Evolutionary conservation across 495 filamentous ascomycete genomes (phyloP).

Genomic region (Tuber umbilicatum): DNA sequence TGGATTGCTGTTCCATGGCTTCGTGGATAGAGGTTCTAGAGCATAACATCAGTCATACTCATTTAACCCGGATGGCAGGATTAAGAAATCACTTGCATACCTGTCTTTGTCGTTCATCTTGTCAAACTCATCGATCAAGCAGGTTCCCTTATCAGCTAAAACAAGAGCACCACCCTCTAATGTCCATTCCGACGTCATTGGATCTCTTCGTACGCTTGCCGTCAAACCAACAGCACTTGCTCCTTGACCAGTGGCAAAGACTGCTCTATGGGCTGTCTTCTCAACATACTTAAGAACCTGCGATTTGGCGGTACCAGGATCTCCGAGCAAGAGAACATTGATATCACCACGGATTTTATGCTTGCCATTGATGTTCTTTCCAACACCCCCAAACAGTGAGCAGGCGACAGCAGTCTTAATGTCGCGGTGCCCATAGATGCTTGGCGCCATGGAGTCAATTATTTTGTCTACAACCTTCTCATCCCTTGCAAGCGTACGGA

Average conservation of each 20-base stretch:
- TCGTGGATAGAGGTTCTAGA: slow-evolving; percentile 89
- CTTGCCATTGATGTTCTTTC: slow-evolving; percentile 79
- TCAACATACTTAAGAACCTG: slow-evolving; percentile 91
- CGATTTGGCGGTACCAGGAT: slow-evolving; percentile 93
- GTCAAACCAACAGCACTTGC: slow-evolving; percentile 98
- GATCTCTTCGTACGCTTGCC: slow-evolving; percentile 90
- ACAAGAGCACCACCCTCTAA: slow-evolving; percentile 95
- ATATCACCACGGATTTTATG: slow-evolving; percentile 94
- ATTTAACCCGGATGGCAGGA: neutral
- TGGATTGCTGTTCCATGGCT: slow-evolving; percentile 99
- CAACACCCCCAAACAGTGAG: slow-evolving; percentile 90
- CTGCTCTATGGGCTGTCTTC: slow-evolving; percentile 92
- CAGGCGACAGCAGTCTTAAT: slow-evolving; percentile 96
- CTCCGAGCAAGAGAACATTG: slow-evolving; percentile 92
- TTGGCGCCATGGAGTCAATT: slow-evolving; percentile 87
- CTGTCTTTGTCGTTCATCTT: slow-evolving; percentile 99
- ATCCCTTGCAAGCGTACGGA: slow-evolving; percentile 77
- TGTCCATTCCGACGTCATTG: slow-evolving; percentile 95
- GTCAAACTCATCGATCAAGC: slow-evolving; percentile 98
- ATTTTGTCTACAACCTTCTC: slow-evolving; percentile 93
- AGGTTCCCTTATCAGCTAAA: slow-evolving; percentile 89
- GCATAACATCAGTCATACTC: slow-evolving; percentile 21
- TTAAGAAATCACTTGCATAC: slow-evolving; percentile 11
- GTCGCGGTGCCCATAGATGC: slow-evolving; percentile 94
- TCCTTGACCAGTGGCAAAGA: slow-evolving; percentile 95